A percentile compares a stretch with the other conserved stretches of the same genome.
phyloP scores from a whole-genome alignment of 2,329 filamentous ascomycete species.

The Parafenestella ontariensis region DNA sequence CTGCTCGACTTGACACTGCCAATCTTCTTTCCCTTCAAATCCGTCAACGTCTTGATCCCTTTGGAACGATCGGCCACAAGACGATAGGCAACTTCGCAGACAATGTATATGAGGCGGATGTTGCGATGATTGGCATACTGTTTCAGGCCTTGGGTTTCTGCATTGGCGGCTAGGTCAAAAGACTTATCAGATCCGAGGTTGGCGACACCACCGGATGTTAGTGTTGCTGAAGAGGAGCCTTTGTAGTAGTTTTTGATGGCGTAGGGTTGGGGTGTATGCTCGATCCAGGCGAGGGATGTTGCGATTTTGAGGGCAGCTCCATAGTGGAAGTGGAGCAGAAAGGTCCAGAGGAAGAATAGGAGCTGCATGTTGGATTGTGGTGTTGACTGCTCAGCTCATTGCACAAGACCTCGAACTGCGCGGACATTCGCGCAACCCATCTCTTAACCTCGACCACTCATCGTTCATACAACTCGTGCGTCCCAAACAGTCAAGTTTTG shows the following conservation, averaged over 20 bases:
- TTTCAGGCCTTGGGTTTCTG: slow-evolving; percentile 38
- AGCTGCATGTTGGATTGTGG: background rate
- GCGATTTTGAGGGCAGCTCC: slow-evolving; percentile 16
- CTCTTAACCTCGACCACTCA: background rate
- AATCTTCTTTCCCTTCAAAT: slow-evolving; percentile 36
- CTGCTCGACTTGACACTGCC: slow-evolving; percentile 24
- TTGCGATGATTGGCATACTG: slow-evolving; percentile 30
- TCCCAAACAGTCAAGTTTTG: background rate
- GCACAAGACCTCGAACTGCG: background rate
- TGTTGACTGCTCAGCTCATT: background rate
- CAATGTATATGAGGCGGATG: slow-evolving; percentile 37
- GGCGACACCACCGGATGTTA: slow-evolving; percentile 26
- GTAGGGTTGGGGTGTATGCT: slow-evolving; percentile 35
- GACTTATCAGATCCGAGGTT: slow-evolving; percentile 25
- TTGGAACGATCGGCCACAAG: slow-evolving; percentile 29
- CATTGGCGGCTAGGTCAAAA: slow-evolving; percentile 37
- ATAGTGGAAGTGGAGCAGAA: background rate
- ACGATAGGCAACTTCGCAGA: slow-evolving; percentile 37
- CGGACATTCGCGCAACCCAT: background rate
- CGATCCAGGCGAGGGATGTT: slow-evolving; percentile 31
- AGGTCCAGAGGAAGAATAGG: background rate
- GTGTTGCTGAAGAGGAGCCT: slow-evolving; percentile 13
- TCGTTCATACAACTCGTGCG: background rate
- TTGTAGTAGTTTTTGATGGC: slow-evolving; percentile 36
- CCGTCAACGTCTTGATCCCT: slow-evolving; percentile 22